Conservation (phyloP, 148 eudicot species). For the Fagopyrum esculentum region DNA sequence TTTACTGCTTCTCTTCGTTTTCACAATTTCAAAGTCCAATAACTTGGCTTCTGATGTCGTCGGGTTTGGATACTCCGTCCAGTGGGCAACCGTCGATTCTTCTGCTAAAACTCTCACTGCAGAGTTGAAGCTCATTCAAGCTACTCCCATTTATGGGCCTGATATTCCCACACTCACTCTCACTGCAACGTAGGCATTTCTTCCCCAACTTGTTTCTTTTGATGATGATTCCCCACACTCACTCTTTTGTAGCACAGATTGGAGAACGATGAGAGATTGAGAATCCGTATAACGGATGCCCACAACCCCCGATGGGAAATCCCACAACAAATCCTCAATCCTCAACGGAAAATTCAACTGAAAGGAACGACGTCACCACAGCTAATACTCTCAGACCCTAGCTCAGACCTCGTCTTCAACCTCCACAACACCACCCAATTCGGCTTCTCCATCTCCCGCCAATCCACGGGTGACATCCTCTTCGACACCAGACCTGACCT, state of each 20-base stretch:
- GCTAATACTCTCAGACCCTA: slow-evolving; percentile 24
- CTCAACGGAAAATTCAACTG: neutral
- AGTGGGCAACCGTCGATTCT: neutral
- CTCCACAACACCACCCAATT: slow-evolving; percentile 65
- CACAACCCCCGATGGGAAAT: slow-evolving; percentile 57
- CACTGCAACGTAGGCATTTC: neutral
- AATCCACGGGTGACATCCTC: slow-evolving; percentile 43
- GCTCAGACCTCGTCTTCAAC: slow-evolving; percentile 54
- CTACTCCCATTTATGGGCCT: slow-evolving; percentile 20
- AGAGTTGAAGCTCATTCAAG: slow-evolving; percentile 18
- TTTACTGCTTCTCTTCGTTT: neutral
- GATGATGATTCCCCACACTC: neutral
- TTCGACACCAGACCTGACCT: slow-evolving; percentile 26
- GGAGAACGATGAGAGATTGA: slow-evolving; percentile 39
- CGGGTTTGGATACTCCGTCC: slow-evolving; percentile 21
- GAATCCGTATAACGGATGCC: slow-evolving; percentile 58
- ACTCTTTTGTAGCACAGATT: slow-evolving; percentile 29
- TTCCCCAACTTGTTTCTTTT: neutral
- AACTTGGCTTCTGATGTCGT: neutral
- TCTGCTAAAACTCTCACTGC: slow-evolving; percentile 17
- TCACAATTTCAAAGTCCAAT: neutral
- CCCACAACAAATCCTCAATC: slow-evolving; percentile 30
- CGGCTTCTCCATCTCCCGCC: slow-evolving; percentile 54
- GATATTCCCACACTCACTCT: slow-evolving; percentile 13
- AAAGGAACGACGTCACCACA: neutral